A percentile compares a stretch with the other conserved stretches of the same genome.
Evolutionary conservation across 2,329 filamentous ascomycete genomes (phyloP).

Genomic region (Fragosphaeria purpurea): DNA sequence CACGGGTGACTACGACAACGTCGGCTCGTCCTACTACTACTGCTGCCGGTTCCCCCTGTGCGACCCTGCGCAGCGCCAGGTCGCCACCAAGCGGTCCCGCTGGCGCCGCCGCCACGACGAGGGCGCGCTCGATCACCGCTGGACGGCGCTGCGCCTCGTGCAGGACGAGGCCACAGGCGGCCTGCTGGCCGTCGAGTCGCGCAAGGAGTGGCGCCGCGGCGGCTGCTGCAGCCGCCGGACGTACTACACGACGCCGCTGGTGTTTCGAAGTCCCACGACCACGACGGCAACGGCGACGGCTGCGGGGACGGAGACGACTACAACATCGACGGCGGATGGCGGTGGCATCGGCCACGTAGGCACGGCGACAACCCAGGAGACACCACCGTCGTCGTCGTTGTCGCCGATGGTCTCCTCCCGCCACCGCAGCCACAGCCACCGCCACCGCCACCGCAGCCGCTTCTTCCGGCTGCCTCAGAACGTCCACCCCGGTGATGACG

Average conservation of each 20-base stretch:
- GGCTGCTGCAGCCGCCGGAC: constrained; percentile 51
- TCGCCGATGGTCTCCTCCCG: no score
- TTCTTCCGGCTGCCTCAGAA: constrained; percentile 21
- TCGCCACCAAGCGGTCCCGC: constrained; percentile 35
- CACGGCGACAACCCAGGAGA: no score
- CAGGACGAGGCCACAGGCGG: constrained; percentile 48
- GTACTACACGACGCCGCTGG: constrained; percentile 52
- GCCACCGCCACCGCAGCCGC: neutral
- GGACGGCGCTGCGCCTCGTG: constrained; percentile 56
- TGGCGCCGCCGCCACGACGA: constrained; percentile 60
- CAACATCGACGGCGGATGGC: neutral
- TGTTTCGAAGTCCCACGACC: constrained; percentile 15
- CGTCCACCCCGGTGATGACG: constrained; percentile 40
- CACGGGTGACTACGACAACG: neutral
- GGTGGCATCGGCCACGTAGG: no score
- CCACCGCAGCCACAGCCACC: neutral
- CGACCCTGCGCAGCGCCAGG: constrained; percentile 27
- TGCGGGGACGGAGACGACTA: neutral
- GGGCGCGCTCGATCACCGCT: constrained; percentile 64
- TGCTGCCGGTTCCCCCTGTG: constrained; percentile 53
- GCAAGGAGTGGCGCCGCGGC: constrained; percentile 53
- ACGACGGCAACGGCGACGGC: neutral
- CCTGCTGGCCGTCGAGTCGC: constrained; percentile 54
- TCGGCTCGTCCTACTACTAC: constrained; percentile 53
- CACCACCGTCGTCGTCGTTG: neutral